Evolutionary conservation across 2,329 filamentous ascomycete genomes (phyloP), one percentile per base, ranked within the genome.

Genomic region (Bertia moriformis): DNA sequence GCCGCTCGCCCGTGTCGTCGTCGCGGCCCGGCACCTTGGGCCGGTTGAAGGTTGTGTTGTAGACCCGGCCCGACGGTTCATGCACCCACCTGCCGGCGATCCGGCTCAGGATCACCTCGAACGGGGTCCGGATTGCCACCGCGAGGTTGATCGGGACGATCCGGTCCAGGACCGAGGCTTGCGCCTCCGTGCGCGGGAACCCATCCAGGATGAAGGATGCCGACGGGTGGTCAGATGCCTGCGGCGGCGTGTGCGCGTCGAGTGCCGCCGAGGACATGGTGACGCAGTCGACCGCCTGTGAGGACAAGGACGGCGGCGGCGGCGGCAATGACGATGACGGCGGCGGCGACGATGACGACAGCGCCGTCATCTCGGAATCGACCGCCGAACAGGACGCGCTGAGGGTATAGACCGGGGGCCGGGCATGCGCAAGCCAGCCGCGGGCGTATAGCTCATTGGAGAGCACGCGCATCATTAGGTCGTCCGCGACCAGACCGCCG

Each of bases 171-270:
- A 78, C 78, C 32, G 63, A 58, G 19, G 88, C 91, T 60, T 98
- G 91, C 3, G 65, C 55, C 1, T 83, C 82, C 4, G 85, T 98
- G 46, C 91, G 82, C 2, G 91, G 91, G 59, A 96, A 98, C 14
- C 91, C 91, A 56, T 98, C 91, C 39, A 98, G 80, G 46, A 98
- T 83, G 58, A 95, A 96, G 1, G 87, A 94, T 5, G 87, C 86
- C 1, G 75, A 65, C 0, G 87, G 83, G 45, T 81, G 71, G 32
- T 91, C 71, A 38, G 78, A 76, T 36, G 68, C 64, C 40, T 60
- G 58, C 19, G 60, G 60, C 43, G 52, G 59, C 43, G 50, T 48
- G 48, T 47, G 56, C 48, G 55, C 51, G 39, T 62, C 60, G 38
- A 59, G 52, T 38, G 54, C 52, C 18, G 58, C 58, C 22, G 59